Conservation (phyloP, 176 grass and related monocot genomes). For the Musa troglodytarum region DNA sequence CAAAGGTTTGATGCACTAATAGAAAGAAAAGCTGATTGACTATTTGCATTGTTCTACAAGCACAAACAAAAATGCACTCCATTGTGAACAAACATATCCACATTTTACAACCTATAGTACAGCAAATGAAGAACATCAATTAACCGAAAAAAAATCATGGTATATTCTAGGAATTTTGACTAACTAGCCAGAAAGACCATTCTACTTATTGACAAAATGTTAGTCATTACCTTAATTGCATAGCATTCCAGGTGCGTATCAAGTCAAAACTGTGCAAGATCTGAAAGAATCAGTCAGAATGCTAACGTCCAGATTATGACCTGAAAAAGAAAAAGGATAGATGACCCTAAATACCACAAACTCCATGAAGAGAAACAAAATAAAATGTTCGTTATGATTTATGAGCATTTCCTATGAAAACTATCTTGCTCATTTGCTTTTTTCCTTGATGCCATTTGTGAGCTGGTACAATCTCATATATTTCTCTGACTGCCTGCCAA, state of each 20-base stretch:
- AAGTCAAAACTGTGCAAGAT: conserved; percentile 29
- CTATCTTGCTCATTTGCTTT: conserved; percentile 63
- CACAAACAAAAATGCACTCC: too few relatives aligned
- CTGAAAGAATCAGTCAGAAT: conserved; percentile 62
- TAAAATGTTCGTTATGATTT: conserved; percentile 4
- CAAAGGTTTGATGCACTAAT: too few relatives aligned
- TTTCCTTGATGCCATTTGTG: conserved; percentile 57
- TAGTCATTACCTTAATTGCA: neutral
- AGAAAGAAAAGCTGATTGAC: too few relatives aligned
- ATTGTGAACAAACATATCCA: too few relatives aligned
- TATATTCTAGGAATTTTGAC: too few relatives aligned
- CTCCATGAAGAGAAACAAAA: neutral
- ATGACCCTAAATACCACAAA: conserved; percentile 7
- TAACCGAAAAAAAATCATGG: too few relatives aligned
- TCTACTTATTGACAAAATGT: too few relatives aligned
- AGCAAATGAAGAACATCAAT: too few relatives aligned
- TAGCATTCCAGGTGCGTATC: neutral
- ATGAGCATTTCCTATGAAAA: conserved; percentile 69
- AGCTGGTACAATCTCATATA: conserved; percentile 78
- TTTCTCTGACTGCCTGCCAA: conserved; percentile 90
- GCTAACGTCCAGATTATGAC: conserved; percentile 60
- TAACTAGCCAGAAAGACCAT: too few relatives aligned
- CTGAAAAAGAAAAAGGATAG: conserved; percentile 30
- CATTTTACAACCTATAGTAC: too few relatives aligned
- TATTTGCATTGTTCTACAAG: too few relatives aligned